Evolutionary conservation across 345 rosid genomes (phyloP), one percentile per base, ranked within the genome.

Genomic region (Camelina neglecta): DNA sequence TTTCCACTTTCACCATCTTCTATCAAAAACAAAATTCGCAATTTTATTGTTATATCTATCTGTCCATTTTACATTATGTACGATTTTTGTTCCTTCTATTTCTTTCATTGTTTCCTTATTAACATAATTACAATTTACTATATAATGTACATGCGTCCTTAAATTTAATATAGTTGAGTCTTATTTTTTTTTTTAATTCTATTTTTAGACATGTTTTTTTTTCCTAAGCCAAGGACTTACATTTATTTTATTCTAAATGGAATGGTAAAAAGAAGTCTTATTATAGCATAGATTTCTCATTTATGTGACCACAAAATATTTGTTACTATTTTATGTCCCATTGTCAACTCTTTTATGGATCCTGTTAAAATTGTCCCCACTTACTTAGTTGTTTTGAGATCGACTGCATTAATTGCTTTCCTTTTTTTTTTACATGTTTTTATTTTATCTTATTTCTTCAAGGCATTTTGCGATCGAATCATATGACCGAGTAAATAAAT

Each of bases 341-440:
- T 49, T 71, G 72, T 71, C 76, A 77, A 77, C 73, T 77, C 76
- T 65, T 71, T 57, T 39, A 49, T 71, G 67, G 56, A 15, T 71
- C 3, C 24, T 48, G 29, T 49, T 57, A 65, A 71, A 3, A 49
- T 39, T 65, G 81, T 77, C 76, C 76, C 76, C 73, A 71, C 72
- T 77, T 29, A 38, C 74, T 31, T 77, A 65, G 81, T 77, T 77
- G 81, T 49, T 71, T 15, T 50, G 72, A 77, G 72, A 71, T 58
- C 62, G 76, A 71, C 45, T 33, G 62, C 76, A 71, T 65, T 77
- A 48, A 71, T 8, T 77, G 41, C 55, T 58, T 21, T 24, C 24
- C 15, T 9, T 29, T 38, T 18, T 7, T 50, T 2, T 20, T 35
- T 24, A 6, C 60, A n/a, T n/a, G 3, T 42, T 20, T 58, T 59